These are phyloP conservation scores for Lithocarpus polystachyus DNA, from an alignment of 306 rosid species.

Conservation along the genomic window DNA sequence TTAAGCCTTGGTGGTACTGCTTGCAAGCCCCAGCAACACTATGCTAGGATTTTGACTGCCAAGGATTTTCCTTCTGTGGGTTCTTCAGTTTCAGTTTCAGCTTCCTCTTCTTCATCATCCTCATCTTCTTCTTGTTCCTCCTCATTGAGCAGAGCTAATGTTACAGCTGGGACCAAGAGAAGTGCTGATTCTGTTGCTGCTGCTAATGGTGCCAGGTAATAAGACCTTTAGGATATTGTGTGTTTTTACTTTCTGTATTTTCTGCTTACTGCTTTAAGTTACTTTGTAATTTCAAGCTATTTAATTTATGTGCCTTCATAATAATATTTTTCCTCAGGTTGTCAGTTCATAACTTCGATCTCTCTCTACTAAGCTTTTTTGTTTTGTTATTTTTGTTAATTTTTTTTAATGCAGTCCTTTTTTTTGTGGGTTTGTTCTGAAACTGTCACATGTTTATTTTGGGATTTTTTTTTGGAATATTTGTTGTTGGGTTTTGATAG, in stretches of 20 bases:
- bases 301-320: not conserved
- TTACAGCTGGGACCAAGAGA: conserved; percentile 61
- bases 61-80: conserved; percentile 54
- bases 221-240: not conserved
- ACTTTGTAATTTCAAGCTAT: not conserved
- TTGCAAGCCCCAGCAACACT: conserved; percentile 30
- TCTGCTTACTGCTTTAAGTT: not conserved
- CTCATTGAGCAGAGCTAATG: conserved; percentile 46
- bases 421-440: not conserved
- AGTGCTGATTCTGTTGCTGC: conserved; percentile 68
- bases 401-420: not conserved
- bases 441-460: not conserved
- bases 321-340: not conserved
- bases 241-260: not conserved
- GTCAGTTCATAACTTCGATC: not conserved
- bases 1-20: conserved; percentile 50
- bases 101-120: conserved; percentile 19
- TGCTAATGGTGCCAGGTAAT: conserved; percentile 54
- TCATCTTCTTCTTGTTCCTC: conserved; percentile 48
- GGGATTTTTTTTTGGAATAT: not conserved
- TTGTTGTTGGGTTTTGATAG: not conserved
- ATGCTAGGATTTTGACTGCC: conserved; percentile 67
- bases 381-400: not conserved
- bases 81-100: conserved; percentile 30
- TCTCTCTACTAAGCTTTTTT: not conserved